A percentile compares a stretch with the other conserved stretches of the same genome.
phyloP scores from a whole-genome alignment of 371 early-diverging fungal genomes.

The Umbelopsis sp. region DNA sequence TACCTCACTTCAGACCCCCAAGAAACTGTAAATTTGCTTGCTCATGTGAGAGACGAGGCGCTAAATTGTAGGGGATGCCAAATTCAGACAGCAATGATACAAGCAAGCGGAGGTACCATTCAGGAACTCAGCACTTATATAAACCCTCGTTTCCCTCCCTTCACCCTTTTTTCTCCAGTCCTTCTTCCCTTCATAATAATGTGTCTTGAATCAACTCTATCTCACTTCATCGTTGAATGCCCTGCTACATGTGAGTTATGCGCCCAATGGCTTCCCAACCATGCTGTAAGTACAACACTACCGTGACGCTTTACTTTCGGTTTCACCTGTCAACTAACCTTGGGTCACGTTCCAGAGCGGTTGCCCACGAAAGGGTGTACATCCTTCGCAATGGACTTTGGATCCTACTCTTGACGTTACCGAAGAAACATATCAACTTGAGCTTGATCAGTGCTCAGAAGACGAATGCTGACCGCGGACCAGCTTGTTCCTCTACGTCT shows the following conservation, averaged over 20 bases:
- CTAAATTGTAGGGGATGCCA: constrained; percentile 17
- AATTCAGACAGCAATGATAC: constrained; percentile 17
- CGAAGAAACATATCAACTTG: not conserved
- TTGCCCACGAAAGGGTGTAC: constrained; percentile 38
- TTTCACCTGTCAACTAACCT: not conserved
- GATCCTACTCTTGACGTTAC: not conserved
- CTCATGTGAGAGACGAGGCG: constrained; percentile 19
- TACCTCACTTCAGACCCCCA: not conserved
- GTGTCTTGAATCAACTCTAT: constrained; percentile 10
- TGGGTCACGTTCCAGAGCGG: constrained; percentile 18
- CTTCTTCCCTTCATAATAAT: not conserved
- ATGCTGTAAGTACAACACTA: constrained; percentile 25
- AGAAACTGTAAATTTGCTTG: constrained; percentile 15
- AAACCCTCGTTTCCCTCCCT: constrained; percentile 5
- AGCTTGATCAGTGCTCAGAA: constrained; percentile 10
- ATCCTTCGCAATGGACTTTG: constrained; percentile 37
- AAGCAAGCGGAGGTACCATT: constrained; percentile 7
- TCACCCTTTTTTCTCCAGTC: not conserved
- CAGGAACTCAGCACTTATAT: constrained; percentile 13
- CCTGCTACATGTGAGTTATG: constrained; percentile 44
- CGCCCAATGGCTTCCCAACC: constrained; percentile 37
- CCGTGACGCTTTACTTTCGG: not conserved
- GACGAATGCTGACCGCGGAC: constrained; percentile 11
- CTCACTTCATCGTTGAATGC: constrained; percentile 14
- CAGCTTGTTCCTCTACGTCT: not conserved